Evolutionary conservation across 2,329 filamentous ascomycete genomes (phyloP).

Genomic region (Chaetoscypha palmicola): DNA sequence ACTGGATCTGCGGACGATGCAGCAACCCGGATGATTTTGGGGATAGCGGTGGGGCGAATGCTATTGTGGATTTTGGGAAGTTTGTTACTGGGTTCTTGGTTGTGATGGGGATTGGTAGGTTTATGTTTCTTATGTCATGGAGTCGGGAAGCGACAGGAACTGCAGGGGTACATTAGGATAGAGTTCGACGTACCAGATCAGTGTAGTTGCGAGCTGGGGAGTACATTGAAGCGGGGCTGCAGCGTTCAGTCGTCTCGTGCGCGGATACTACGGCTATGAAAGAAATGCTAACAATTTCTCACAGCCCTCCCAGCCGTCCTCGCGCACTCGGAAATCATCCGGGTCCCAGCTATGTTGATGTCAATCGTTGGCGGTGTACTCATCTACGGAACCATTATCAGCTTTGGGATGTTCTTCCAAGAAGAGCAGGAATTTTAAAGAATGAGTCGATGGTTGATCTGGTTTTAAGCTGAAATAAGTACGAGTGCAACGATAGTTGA

Average conservation of each 20-base stretch:
- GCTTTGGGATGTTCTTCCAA: conserved; percentile 96
- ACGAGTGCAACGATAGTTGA: no score
- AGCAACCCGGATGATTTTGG: conserved; percentile 91
- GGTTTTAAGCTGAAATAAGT: no score
- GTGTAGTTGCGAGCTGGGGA: no score
- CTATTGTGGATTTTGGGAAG: conserved; percentile 83
- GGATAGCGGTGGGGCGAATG: conserved; percentile 66
- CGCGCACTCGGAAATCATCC: conserved; percentile 79
- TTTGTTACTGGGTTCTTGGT: conserved; percentile 95
- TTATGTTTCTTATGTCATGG: no score
- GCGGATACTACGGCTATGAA: no score
- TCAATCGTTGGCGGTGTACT: conserved; percentile 84
- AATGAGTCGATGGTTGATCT: no score
- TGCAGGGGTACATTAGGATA: no score
- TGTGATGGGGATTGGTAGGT: conserved; percentile 92
- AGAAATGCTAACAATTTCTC: conserved; percentile 9
- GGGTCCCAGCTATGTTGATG: conserved; percentile 85
- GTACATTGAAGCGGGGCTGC: no score
- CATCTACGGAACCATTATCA: conserved; percentile 98
- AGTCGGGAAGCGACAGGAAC: no score
- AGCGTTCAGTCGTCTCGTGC: no score
- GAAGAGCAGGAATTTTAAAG: conserved; percentile 87
- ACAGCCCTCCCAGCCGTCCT: conserved; percentile 81
- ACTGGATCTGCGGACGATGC: conserved; percentile 89
- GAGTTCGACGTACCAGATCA: no score